Percentiles rank a stretch among this genome's conserved stretches.
phyloP scores from a whole-genome alignment of 495 filamentous ascomycete genomes.

The Trichodelitschia bisporula region DNA sequence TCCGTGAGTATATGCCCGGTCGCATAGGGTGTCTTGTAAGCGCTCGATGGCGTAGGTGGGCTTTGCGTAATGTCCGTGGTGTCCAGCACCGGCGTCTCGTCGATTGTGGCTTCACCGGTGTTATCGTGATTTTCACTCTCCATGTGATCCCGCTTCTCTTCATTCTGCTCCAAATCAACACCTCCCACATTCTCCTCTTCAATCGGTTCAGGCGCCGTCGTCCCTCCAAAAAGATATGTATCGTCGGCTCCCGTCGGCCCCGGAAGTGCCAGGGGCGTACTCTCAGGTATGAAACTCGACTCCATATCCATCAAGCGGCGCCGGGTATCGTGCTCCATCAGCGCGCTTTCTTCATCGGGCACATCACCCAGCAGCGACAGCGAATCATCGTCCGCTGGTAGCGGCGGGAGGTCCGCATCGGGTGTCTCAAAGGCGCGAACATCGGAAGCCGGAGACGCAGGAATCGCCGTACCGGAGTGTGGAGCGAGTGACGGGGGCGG shows the following conservation, averaged over 20 bases:
- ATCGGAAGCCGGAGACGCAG: slow-evolving; percentile 2
- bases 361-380: slow-evolving; percentile 6
- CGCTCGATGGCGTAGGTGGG: slow-evolving; percentile 21
- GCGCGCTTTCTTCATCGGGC: slow-evolving; percentile 20
- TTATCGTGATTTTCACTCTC: neutral
- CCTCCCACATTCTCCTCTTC: too few relatives aligned
- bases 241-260: slow-evolving; percentile 26
- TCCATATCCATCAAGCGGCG: slow-evolving; percentile 63
- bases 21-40: slow-evolving; percentile 25
- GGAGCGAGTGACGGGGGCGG: neutral
- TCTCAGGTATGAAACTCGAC: slow-evolving; percentile 49
- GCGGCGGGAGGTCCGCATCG: slow-evolving; percentile 9
- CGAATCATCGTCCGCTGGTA: slow-evolving; percentile 8
- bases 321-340: slow-evolving; percentile 39
- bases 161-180: too few relatives aligned
- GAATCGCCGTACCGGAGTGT: neutral
- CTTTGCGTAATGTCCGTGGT: too few relatives aligned
- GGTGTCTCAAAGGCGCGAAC: slow-evolving; percentile 6
- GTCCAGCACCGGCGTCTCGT: too few relatives aligned
- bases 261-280: slow-evolving; percentile 20
- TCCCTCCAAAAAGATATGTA: slow-evolving; percentile 34
- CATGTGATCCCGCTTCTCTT: slow-evolving; percentile 2
- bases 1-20: too few relatives aligned
- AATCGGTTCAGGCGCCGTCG: too few relatives aligned
- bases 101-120: slow-evolving; percentile 1